Evolutionary conservation across 2,329 filamentous ascomycete species (phyloP), one percentile per base, ranked within the genome.

Genomic region (Paramyrothecium roridum): DNA sequence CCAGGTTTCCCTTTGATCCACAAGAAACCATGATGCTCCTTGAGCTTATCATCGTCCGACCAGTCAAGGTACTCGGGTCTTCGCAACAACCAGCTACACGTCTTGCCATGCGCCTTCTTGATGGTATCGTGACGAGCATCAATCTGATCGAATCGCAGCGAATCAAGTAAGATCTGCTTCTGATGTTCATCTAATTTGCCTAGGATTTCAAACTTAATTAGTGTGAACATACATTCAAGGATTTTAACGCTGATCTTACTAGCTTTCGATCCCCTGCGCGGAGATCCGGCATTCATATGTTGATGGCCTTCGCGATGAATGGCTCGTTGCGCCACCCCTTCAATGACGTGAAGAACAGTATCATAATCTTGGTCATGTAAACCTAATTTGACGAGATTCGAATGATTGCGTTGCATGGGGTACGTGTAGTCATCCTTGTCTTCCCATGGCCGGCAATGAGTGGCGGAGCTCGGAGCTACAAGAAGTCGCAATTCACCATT

Each of bases 1-100:
- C 76, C 76, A 1, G 75, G 71, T 12, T 79, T 78, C 0, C 78
- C 78, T 48, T 71, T 72, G 30, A 81, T 75, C 77, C 76, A 80
- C 1, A 81, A 54, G 23, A 80, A 70, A 0, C 76, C 75, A 4
- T 55, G 47, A 21, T 64, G 59, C 7, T 59, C 17, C 0, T n/a
- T 1, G 4, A 54, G 11, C 2, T 53, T 54, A 0, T 16, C 7
- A 3, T 45, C 26, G 21, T 59, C 12, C 1, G 56, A 12, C 60
- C 63, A 65, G 10, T 12, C 20, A 1, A 54, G 19, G 8, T 64
- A 66, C 0, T 59, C 16, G 0, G 49, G 45, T 1, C 55, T 30
- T 0, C 53, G 7, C 0, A 63, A 48, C 0, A 66, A 52, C 64
- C 62, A 66, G 1, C 37, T 49, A 7, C 61, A 66, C 0, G 64